Evolutionary conservation across 805 yeast species (phyloP), one percentile per base, ranked within the genome.

Genomic region (Yamadazyma sp.): DNA sequence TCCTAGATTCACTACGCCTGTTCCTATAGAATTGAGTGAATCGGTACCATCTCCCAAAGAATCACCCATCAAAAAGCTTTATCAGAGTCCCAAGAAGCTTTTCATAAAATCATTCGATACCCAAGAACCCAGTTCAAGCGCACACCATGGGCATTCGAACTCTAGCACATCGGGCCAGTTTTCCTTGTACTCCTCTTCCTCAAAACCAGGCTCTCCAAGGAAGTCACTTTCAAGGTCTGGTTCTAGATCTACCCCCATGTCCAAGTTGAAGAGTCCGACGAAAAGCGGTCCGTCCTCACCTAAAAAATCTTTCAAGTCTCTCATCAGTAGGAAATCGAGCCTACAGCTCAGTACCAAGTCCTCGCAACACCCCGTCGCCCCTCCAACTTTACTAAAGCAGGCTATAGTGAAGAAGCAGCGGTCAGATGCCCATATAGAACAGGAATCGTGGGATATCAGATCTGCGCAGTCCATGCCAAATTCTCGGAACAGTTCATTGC

Each of bases 401-500:
- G 49, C 49, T 40, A 23, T 42, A 40, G 46, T 35, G 35, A 45
- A 42, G 37, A 37, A 34, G 13, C 45, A 37, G 19, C 9, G 30
- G 23, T 16, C 28, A 7, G 25, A 38, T 11, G 23, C 32, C n/a
- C 32, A 29, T 7, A 16, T 14, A 3, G 41, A 35, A 3, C 3
- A 11, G 18, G 26, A 31, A 22, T 12, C 14, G 18, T 58, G 63
- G 61, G 73, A 67, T 38, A 19, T 52, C 11, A 59, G 59, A 19
- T 47, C 60, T 6, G 54, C 52, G 10, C 65, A 62, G 1, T 59
- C 55, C 11, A 6, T n/a, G 10, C 7, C 18, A 3, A 38, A 40
- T 25, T 71, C 75, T 3, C 57, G 70, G 10, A 66, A 59, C 28
- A 51, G 76, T 58, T 58, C 72, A 50, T 43, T 69, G 25, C 84